Evolutionary conservation across 2,329 filamentous ascomycete species (phyloP).

Genomic region (Cordyceps cicadae): DNA sequence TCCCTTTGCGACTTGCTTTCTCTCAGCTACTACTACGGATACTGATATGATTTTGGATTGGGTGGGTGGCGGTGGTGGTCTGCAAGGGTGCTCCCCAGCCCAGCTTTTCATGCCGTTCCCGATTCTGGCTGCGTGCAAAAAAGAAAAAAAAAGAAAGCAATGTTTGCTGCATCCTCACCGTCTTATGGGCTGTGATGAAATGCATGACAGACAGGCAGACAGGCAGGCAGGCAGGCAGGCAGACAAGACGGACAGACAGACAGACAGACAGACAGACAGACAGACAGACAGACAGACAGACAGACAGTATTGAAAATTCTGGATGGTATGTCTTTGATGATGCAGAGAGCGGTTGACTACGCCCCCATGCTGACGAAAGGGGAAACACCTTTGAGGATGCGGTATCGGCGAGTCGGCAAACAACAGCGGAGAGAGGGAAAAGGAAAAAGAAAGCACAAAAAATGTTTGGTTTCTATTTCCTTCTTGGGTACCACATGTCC

Average conservation of each 20-base stretch:
- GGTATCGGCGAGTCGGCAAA: neutral
- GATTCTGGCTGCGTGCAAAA: neutral
- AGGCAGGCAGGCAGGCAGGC: no score
- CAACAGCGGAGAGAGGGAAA: neutral
- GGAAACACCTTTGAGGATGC: neutral
- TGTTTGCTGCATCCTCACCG: neutral
- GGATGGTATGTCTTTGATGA: neutral
- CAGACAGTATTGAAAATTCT: no score
- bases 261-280: no score
- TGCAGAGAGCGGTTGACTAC: neutral
- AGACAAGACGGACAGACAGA: no score
- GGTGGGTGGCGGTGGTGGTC: no score
- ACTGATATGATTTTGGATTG: neutral
- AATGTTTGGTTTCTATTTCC: neutral
- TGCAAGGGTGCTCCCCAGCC: neutral
- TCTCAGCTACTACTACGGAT: neutral
- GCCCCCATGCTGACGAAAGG: neutral
- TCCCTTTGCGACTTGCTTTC: neutral
- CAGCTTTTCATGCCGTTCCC: neutral
- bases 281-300: no score
- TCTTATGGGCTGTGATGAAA: neutral
- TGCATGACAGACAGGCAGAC: no score
- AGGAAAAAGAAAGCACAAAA: neutral
- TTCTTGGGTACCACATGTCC: neutral
- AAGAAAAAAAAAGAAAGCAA: neutral